A percentile compares a stretch with the other conserved stretches of the same genome.
These are phyloP conservation scores for Raffaelea albimanens DNA, from an alignment of 2,329 filamentous ascomycete species.

Conservation along the genomic window DNA sequence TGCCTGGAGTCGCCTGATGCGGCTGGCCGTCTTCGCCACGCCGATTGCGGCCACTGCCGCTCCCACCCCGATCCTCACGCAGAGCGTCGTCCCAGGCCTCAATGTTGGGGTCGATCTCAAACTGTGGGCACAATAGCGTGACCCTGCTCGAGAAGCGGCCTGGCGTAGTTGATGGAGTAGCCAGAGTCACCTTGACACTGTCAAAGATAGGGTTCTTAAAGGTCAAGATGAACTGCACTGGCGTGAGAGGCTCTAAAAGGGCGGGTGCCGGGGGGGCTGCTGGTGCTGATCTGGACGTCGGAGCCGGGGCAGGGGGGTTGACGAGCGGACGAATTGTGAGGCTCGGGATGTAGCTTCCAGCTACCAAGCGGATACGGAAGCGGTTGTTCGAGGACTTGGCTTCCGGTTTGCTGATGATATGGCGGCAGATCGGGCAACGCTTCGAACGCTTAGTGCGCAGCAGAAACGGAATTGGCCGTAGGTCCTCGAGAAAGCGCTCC, in stretches of 20 bases:
- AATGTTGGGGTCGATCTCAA: constrained; percentile 91
- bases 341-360: constrained; percentile 77
- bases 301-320: not conserved
- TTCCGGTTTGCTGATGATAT: constrained; percentile 93
- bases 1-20: constrained; percentile 72
- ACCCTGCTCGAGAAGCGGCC: constrained; percentile 70
- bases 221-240: constrained; percentile 75
- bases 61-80: constrained; percentile 36
- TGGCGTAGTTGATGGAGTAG: constrained; percentile 70
- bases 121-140: constrained; percentile 88
- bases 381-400: constrained; percentile 79
- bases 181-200: constrained; percentile 74
- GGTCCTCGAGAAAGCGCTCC: constrained; percentile 58
- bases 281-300: constrained; percentile 6
- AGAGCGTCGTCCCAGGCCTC: constrained; percentile 81
- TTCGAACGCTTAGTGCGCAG: constrained; percentile 90
- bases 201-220: constrained; percentile 95
- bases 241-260: constrained; percentile 47
- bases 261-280: constrained; percentile 10
- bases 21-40: constrained; percentile 28
- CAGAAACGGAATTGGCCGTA: constrained; percentile 73
- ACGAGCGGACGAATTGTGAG: constrained; percentile 61
- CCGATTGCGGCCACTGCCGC: constrained; percentile 26
- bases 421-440: constrained; percentile 82
- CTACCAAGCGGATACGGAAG: constrained; percentile 87